phyloP scores from a whole-genome alignment of 2,329 filamentous ascomycete genomes.

The Diaporthe sp. region DNA sequence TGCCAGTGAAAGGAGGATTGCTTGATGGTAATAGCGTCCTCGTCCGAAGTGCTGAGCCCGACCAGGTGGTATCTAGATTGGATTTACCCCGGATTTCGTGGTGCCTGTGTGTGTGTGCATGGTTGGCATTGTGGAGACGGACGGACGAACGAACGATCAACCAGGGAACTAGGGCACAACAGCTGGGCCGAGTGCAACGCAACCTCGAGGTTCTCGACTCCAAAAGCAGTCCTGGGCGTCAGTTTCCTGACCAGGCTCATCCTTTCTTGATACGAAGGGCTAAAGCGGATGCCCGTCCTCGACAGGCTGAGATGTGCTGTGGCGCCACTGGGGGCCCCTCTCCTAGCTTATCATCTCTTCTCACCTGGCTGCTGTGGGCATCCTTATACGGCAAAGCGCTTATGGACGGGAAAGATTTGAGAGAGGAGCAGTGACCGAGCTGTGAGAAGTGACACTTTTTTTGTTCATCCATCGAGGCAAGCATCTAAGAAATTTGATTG shows the following conservation, averaged over 20 bases:
- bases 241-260: conserved; percentile 4
- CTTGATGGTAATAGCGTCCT: conserved; percentile 13
- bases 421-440: neutral
- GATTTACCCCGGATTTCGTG: conserved; percentile 23
- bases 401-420: neutral
- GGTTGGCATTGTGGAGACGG: neutral
- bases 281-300: neutral
- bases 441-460: neutral
- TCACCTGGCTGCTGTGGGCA: neutral
- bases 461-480: neutral
- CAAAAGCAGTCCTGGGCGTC: neutral
- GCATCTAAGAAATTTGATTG: neutral
- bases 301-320: conserved; percentile 32
- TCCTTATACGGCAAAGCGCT: conserved; percentile 11
- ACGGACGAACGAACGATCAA: neutral
- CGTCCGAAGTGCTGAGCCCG: conserved; percentile 6
- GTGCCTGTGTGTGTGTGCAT: neutral
- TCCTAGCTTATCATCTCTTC: conserved; percentile 15
- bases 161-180: neutral
- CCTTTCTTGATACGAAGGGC: conserved; percentile 20
- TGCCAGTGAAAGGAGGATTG: neutral
- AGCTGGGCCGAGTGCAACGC: conserved; percentile 16
- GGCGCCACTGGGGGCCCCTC: neutral
- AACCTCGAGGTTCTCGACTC: conserved; percentile 14
- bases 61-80: conserved; percentile 21